Conservation (phyloP, 768 basidiomycete species). For the Boletus pseudo-olivaceus region DNA sequence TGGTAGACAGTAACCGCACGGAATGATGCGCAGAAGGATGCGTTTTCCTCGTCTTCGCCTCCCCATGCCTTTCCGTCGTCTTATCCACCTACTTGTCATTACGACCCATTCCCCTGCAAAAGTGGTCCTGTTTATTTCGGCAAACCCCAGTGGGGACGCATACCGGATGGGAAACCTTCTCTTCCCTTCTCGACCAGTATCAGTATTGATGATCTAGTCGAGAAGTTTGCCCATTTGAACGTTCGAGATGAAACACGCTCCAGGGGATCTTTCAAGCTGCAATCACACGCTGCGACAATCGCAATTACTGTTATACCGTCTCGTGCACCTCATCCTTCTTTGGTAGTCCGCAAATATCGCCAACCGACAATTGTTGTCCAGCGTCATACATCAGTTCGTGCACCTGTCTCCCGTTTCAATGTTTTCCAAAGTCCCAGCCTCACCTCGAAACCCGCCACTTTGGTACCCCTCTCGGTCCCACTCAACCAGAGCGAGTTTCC, state of each 20-base stretch:
- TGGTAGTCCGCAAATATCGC: neutral
- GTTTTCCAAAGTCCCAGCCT: conserved; percentile 1
- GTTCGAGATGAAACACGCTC: conserved; percentile 8
- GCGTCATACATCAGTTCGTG: neutral
- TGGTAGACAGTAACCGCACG: neutral
- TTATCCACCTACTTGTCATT: conserved; percentile 13
- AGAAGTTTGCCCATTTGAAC: conserved; percentile 15
- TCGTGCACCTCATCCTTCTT: conserved; percentile 17
- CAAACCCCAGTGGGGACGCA: conserved; percentile 7
- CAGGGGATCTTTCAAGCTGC: neutral
- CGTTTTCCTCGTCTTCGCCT: neutral
- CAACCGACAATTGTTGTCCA: neutral
- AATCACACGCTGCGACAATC: neutral
- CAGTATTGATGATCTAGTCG: conserved; percentile 3
- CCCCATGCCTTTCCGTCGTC: conserved; percentile 13
- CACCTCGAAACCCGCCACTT: conserved; percentile 1
- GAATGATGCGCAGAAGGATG: neutral
- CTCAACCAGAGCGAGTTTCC: neutral
- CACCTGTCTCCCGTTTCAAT: neutral
- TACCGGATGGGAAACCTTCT: neutral
- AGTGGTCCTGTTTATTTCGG: neutral
- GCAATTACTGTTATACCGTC: conserved; percentile 10
- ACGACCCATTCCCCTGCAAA: conserved; percentile 22
- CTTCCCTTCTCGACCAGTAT: neutral
- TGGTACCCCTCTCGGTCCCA: conserved; percentile 1